Conservation (phyloP, 306 rosid genomes). For the Trifolium dubium region DNA sequence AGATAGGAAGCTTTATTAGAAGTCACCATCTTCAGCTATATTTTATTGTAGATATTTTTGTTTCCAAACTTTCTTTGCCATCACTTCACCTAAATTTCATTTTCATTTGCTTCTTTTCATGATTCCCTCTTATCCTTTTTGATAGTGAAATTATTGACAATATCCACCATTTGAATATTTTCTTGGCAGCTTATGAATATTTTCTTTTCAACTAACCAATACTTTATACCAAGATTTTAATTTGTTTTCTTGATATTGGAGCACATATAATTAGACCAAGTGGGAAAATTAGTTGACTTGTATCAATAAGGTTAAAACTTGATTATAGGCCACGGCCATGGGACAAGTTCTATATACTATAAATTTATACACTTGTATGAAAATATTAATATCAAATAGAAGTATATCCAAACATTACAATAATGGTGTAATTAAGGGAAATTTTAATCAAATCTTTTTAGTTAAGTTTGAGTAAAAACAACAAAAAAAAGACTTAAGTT, state of each 20-base stretch:
- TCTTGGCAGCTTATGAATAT: conserved; percentile 30
- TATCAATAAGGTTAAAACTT: neutral
- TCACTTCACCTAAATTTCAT: neutral
- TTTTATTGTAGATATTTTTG: conserved; percentile 26
- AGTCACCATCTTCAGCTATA: conserved; percentile 19
- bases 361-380: neutral
- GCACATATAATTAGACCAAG: neutral
- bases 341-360: neutral
- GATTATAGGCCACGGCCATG: neutral
- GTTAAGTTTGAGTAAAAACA: no score
- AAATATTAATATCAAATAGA: neutral
- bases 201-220: conserved; percentile 33
- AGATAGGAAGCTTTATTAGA: conserved; percentile 15
- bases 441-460: no score
- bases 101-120: conserved; percentile 31
- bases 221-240: neutral
- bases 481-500: no score
- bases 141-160: conserved; percentile 19
- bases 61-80: conserved; percentile 6
- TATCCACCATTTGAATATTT: conserved; percentile 22
- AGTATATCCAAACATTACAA: neutral
- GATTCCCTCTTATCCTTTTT: conserved; percentile 38
- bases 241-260: neutral
- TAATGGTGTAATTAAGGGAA: no score
- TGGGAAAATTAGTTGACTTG: conserved; percentile 18